phyloP scores from a whole-genome alignment of 1,284 basidiomycete genomes.

The Rhodofomes roseus region DNA sequence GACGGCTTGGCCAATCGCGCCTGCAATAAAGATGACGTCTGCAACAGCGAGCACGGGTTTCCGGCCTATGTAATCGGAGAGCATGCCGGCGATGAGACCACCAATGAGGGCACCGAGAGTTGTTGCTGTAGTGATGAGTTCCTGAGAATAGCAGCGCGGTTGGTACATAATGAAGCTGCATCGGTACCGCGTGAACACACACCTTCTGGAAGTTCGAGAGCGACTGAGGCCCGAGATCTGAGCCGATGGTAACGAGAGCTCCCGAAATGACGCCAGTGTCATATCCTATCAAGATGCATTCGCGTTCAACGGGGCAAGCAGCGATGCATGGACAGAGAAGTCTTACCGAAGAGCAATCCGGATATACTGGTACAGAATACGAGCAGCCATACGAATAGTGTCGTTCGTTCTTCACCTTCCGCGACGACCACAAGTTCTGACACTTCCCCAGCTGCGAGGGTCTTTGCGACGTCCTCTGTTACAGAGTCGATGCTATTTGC shows the following conservation, averaged over 20 bases:
- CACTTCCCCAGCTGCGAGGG: conserved; percentile 43
- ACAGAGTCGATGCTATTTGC: conserved; percentile 20
- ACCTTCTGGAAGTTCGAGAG: conserved; percentile 70
- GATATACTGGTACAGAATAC: conserved; percentile 67
- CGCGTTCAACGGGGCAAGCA: background rate
- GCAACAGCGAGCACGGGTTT: conserved; percentile 66
- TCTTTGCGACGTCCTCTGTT: conserved; percentile 18
- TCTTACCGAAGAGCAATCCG: conserved; percentile 74
- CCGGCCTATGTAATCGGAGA: conserved; percentile 73
- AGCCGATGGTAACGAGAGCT: conserved; percentile 68
- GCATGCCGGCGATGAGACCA: conserved; percentile 64
- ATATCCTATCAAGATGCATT: conserved; percentile 49
- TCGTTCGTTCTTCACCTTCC: conserved; percentile 68
- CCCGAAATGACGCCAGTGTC: conserved; percentile 81
- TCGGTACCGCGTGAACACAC: conserved; percentile 10
- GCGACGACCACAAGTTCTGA: conserved; percentile 58
- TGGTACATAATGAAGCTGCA: background rate
- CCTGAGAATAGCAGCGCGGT: conserved; percentile 35
- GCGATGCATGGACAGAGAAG: background rate
- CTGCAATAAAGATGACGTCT: conserved; percentile 73
- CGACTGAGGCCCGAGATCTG: conserved; percentile 57
- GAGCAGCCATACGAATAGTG: conserved; percentile 69
- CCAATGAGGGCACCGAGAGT: conserved; percentile 78
- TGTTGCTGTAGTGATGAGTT: conserved; percentile 79
- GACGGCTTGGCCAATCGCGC: conserved; percentile 67